Percentiles rank a stretch among this genome's conserved stretches.
phyloP scores from a whole-genome alignment of 805 yeast genomes.

The Schizosaccharomyces lindneri region DNA sequence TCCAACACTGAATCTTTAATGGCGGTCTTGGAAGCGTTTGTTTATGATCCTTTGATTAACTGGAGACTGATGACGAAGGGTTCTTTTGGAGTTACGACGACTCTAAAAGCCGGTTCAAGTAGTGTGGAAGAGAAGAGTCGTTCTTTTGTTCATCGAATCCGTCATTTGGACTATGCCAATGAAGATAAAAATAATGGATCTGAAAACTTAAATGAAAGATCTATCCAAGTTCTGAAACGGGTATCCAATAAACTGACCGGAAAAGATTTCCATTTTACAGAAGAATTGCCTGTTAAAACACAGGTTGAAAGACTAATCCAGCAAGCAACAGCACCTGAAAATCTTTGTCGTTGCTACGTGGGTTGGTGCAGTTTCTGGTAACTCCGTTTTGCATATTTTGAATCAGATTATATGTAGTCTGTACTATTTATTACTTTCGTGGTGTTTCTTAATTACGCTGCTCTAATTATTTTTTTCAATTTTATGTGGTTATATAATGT shows the following conservation, averaged over 20 bases:
- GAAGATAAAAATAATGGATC: conserved; percentile 30
- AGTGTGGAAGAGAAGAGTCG: conserved; percentile 1
- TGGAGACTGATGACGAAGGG: conserved; percentile 53
- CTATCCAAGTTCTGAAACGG: conserved; percentile 65
- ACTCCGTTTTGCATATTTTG: conserved; percentile 3
- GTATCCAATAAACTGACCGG: conserved; percentile 86
- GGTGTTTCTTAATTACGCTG: not conserved
- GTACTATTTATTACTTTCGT: not conserved
- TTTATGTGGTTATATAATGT: not conserved
- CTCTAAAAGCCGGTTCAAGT: not conserved
- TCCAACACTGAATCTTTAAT: conserved; percentile 86
- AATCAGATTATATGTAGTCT: not conserved
- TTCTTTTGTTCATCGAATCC: not conserved
- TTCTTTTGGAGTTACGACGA: not conserved
- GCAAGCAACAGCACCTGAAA: conserved; percentile 90
- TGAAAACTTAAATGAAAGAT: conserved; percentile 66
- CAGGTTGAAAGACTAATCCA: conserved; percentile 87
- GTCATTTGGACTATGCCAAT: conserved; percentile 30
- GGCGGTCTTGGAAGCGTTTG: conserved; percentile 96
- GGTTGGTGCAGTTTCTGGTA: conserved; percentile 99
- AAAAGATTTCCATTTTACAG: conserved; percentile 55
- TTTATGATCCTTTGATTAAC: conserved; percentile 89
- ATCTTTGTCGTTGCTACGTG: conserved; percentile 82
- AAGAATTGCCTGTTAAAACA: conserved; percentile 52
- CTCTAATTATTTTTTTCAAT: not conserved